Evolutionary conservation across 495 filamentous ascomycete species (phyloP).

Genomic region (Trichoderma asperelloides): DNA sequence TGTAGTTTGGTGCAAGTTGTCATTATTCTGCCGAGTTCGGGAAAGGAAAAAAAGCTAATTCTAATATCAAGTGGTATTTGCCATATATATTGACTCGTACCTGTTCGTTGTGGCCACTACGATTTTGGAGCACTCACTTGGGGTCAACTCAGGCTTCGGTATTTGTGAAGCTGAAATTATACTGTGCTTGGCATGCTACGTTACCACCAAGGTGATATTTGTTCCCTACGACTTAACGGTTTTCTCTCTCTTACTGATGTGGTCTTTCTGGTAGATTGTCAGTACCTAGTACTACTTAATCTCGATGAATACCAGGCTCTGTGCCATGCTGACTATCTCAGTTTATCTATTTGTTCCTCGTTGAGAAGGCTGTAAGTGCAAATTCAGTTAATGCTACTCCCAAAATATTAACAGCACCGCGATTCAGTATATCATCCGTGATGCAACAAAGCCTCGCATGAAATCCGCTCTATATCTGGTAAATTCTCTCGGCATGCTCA

Average conservation of each 20-base stretch:
- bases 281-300: conserved; percentile 7
- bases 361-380: conserved; percentile 41
- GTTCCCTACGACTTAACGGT: not conserved
- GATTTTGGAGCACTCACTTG: conserved; percentile 41
- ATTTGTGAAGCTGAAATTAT: conserved; percentile 42
- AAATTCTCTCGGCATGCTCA: conserved; percentile 44
- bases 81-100: conserved; percentile 43
- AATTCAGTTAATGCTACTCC: not conserved
- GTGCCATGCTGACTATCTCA: conserved; percentile 12
- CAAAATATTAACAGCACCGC: not conserved
- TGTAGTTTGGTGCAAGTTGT: conserved; percentile 36
- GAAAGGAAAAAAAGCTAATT: not conserved
- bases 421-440: conserved; percentile 38
- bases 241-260: conserved; percentile 10
- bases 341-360: conserved; percentile 45
- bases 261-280: conserved; percentile 27
- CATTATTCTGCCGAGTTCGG: not conserved
- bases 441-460: conserved; percentile 29
- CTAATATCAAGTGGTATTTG: conserved; percentile 32
- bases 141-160: conserved; percentile 29
- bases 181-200: conserved; percentile 41
- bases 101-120: conserved; percentile 41
- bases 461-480: conserved; percentile 42
- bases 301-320: too few relatives aligned
- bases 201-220: conserved; percentile 40